Evolutionary conservation across 371 early-diverging fungal species (phyloP), one percentile per base, ranked within the genome.

Genomic region (Blakeslea trispora): DNA sequence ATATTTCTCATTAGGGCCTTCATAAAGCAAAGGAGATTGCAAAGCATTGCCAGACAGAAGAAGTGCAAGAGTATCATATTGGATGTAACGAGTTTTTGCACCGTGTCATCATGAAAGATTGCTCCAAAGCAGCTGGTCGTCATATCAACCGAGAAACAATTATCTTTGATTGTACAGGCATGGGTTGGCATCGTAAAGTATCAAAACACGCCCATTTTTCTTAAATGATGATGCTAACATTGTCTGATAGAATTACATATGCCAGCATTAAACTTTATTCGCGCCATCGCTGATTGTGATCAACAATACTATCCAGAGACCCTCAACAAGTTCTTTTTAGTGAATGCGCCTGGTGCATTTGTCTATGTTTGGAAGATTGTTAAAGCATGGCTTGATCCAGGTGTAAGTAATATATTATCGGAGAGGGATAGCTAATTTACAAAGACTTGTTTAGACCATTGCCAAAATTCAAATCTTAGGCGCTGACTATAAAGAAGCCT

Each of bases 231-330:
- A n/a, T n/a, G n/a, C n/a, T n/a, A n/a, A n/a, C n/a, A n/a, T n/a
- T n/a, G n/a, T n/a, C n/a, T n/a, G 35, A 9, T 51, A 88, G 86
- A 90, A 52, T 75, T 92, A 61, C 82, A 92, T 62, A 80, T 88
- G 79, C 88, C 89, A 34, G 93, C 88, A 9, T 73, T 93, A 50
- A 75, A 84, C 18, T 84, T 88, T 70, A 77, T 92, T 53, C 72
- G 82, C 15, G 87, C 87, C 39, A 78, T 92, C 54, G 77, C 89
- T n/a, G 88, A 91, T 57, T 76, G 81, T 54, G 92, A 91, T 71
- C 90, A 91, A 61, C 85, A 83, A 44, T 86, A 89, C 51, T 94
- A 93, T 57, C 94, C 94, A 15, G 94, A 93, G 63, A 83, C 90
- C 45, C 77, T 92, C 55, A 82, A 84, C 57, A 86, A 81, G 56